Evolutionary conservation across 2,329 filamentous ascomycete genomes (phyloP), one percentile per base, ranked within the genome.

Genomic region (Colletotrichum destructivum): DNA sequence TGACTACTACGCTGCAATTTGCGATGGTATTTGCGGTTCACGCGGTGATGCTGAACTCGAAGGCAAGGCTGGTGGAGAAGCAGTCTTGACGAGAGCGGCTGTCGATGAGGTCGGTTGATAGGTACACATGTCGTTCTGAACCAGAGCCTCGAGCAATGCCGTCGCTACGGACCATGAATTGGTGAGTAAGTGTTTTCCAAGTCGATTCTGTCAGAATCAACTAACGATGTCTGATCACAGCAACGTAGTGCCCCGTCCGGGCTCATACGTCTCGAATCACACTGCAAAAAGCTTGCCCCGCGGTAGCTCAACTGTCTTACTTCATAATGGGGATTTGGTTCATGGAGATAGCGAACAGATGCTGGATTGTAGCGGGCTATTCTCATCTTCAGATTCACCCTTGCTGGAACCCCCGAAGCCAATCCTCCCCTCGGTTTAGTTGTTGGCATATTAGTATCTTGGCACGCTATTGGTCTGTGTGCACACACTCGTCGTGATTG

Each of bases 1-100:
- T 46, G n/a, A 8, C 21, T 2, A 59, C 56, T 9, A 12, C 56
- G 7, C 56, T 59, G 40, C 56, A 59, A 12, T 59, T 59, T 44
- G n/a, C 13, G 12, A 44, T 44, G 49, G 31, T 55, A 12, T 38
- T 31, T 35, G 38, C 52, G 18, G 52, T 55, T 18, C 52, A 55
- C 52, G 52, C 31, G 26, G 52, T 31, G 52, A 35, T 55, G 52
- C 16, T 55, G 52, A 11, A 55, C 18, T 31, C 26, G 52, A 35
- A 40, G 52, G 35, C 52, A 35, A 55, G 31, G 35, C 52, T n/a
- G 52, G 26, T n/a, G 35, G 52, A 31, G 52, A 55, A 55, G 52
- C 52, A 55, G 31, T n/a, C 52, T 21, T 55, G 26, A 55, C 35
- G 52, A 55, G 35, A 55, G 16, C 52, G 52, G 35, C 35, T 38